Percentiles rank a stretch among this genome's conserved stretches.
Conservation (phyloP, 495 filamentous ascomycete genomes). For the Trichoderma virens region DNA sequence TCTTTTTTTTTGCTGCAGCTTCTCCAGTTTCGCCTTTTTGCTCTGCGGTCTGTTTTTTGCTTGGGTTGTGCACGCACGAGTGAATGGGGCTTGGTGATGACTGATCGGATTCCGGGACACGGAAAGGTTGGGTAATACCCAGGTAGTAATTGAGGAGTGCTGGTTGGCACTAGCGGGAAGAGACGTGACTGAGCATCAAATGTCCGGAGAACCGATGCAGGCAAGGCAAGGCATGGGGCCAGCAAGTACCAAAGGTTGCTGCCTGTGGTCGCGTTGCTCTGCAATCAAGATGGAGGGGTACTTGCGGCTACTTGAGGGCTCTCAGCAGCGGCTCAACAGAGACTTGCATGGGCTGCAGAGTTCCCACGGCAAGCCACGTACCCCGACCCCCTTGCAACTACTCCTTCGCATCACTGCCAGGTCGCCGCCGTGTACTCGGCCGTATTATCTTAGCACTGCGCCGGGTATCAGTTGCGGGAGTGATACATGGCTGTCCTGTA, state of each 20-base stretch:
- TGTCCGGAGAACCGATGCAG: neutral
- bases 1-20: neutral
- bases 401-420: neutral
- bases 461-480: too few relatives aligned
- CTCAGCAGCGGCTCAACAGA: neutral
- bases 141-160: too few relatives aligned
- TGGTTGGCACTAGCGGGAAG: neutral
- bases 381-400: neutral
- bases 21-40: neutral
- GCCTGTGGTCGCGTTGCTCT: neutral
- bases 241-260: neutral
- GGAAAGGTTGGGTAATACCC: constrained; percentile 6
- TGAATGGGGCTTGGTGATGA: neutral
- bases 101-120: constrained; percentile 3
- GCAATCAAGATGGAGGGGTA: neutral
- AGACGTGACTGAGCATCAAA: neutral
- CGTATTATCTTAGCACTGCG: neutral
- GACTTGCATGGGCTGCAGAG: neutral
- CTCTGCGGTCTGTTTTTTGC: neutral
- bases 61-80: neutral
- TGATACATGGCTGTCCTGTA: too few relatives aligned
- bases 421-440: neutral
- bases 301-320: neutral
- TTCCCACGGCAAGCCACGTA: neutral
- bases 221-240: neutral